Base-by-base conservation (phyloP, 345 rosid species). In the Salix koriyanagi region DNA sequence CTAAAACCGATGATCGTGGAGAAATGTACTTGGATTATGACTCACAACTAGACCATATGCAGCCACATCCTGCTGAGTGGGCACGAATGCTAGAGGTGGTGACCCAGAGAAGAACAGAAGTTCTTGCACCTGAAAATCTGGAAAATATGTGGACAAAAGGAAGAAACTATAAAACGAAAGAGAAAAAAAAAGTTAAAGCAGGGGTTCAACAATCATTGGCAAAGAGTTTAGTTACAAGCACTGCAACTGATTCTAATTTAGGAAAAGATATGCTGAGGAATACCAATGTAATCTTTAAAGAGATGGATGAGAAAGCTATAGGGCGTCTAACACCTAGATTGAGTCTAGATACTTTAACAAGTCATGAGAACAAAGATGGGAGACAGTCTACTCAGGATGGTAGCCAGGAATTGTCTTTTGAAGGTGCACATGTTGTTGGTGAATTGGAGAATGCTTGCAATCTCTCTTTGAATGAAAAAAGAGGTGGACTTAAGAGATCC, bases 111-210 rank as follows among this genome's bases (percentile, higher is more conserved):
- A 91, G 97, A 90, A 86, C 97, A 30, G 97, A 96, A 90, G 85
- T 96, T 89, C 98, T 96, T 77, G 75, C 88, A 25, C 99, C 99
- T 72, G 97, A 96, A 85, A 96, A 96, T 88, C 98, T 96, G 75
- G 99, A 96, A 76, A 94, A 92, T 80, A 86, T 96, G 98, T 96
- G 99, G 98, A 87, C 98, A 2, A 94, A 89, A 87, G 99, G 99
- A 87, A 91, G 94, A 83, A 88, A 92, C 79, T 92, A 94, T 78
- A 92, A 89, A 83, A 90, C 71, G 87, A 91, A 88, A 81, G 97
- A 94, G 87, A 82, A 82, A 67, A 94, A 88, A 81, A 82, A 65
- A 21, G 75, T 69, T 30, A 84, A 86, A 76, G 54, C 73, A 44
- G 84, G 80, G 58, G 79, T 67, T 66, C 83, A 26, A 48, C 79